Base-by-base conservation (phyloP, 2,329 filamentous ascomycete genomes). In the Uncinocarpus reesii region DNA sequence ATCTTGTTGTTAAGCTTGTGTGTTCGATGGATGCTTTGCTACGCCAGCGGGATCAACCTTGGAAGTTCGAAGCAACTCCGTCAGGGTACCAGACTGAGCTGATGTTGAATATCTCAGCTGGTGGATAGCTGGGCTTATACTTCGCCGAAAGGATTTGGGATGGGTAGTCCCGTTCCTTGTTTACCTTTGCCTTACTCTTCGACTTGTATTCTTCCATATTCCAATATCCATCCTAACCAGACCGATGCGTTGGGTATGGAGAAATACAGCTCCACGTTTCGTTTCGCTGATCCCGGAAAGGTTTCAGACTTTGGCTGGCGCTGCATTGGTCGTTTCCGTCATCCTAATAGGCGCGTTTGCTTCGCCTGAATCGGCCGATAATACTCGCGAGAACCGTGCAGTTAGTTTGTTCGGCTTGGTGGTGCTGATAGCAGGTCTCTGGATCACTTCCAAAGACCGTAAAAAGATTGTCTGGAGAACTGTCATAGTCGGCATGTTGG, bases 141-240 rank as follows among this genome's bases (percentile, higher is more conserved):
- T 86, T 46, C 86, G 90, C 63, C 79, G 79, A 51, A 57, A 82
- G 51, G 79, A 87, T 59, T 74, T 76, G 66, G 86, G 86, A 60
- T 94, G 87, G 87, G 67, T 93, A 49, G 78, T 89, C 42, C 87
- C 88, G 0, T 92, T 93, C 67, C 73, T 94, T 43, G 62, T 95
- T 40, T 94, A 83, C 73, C 77, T 94, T 38, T 75, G 72, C 55
- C 80, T 93, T 57, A 79, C 77, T 8, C 70, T 92, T 43, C 83
- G 88, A 28, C 64, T 94, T 42, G 55, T 93, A 61, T 84, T 83
- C 62, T 78, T 85, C 66, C 80, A 86, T 61, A 68, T 90, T 2
- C 81, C 85, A 1, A 78, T 81, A 56, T 75, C 76, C 34, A 70
- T 83, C 55, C 66, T 88, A 55, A 80, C 79, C 52, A 75, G 70